These are phyloP conservation scores for Cladosporium sphaerospermum DNA, from an alignment of 2,329 filamentous ascomycete genomes.

Conservation along the genomic window DNA sequence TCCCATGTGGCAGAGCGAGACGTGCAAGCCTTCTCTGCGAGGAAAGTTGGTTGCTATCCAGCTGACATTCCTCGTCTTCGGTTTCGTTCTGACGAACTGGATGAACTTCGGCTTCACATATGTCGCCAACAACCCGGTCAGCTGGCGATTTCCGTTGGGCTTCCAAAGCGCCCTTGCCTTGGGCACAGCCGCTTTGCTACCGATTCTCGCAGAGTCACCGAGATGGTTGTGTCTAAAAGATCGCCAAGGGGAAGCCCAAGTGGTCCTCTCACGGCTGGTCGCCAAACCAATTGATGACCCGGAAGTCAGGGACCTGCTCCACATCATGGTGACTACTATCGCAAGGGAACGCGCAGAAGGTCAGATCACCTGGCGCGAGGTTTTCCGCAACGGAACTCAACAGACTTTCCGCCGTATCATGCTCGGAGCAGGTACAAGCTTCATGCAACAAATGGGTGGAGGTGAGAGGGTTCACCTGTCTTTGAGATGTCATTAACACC, in stretches of 20 bases:
- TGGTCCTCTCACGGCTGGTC: slow-evolving; percentile 13
- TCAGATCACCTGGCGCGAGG: slow-evolving; percentile 12
- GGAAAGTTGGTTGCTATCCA: slow-evolving; percentile 11
- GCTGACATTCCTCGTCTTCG: slow-evolving; percentile 13
- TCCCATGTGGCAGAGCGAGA: slow-evolving; percentile 9
- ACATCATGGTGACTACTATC: slow-evolving; percentile 16
- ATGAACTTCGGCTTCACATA: slow-evolving; percentile 18
- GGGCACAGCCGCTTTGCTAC: slow-evolving; percentile 12
- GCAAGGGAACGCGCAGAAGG: slow-evolving; percentile 14
- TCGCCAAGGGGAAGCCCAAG: slow-evolving; percentile 14
- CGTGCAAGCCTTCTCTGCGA: slow-evolving; percentile 5
- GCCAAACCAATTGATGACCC: slow-evolving; percentile 11
- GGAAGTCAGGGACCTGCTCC: slow-evolving; percentile 10
- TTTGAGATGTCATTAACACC: background rate
- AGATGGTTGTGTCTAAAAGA: slow-evolving; percentile 17
- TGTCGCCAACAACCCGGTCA: slow-evolving; percentile 11
- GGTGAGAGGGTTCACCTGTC: background rate
- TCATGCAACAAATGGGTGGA: slow-evolving; percentile 17
- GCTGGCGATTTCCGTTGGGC: slow-evolving; percentile 17
- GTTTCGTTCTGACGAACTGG: slow-evolving; percentile 15
- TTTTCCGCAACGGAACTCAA: slow-evolving; percentile 14
- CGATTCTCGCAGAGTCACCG: slow-evolving; percentile 16
- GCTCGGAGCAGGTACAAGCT: slow-evolving; percentile 46
- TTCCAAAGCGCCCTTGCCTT: slow-evolving; percentile 16
- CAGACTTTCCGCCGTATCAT: slow-evolving; percentile 61